These are phyloP conservation scores for Cnidoscolus chayamansa DNA, from an alignment of 441 rosid genomes.

Conservation along the genomic window DNA sequence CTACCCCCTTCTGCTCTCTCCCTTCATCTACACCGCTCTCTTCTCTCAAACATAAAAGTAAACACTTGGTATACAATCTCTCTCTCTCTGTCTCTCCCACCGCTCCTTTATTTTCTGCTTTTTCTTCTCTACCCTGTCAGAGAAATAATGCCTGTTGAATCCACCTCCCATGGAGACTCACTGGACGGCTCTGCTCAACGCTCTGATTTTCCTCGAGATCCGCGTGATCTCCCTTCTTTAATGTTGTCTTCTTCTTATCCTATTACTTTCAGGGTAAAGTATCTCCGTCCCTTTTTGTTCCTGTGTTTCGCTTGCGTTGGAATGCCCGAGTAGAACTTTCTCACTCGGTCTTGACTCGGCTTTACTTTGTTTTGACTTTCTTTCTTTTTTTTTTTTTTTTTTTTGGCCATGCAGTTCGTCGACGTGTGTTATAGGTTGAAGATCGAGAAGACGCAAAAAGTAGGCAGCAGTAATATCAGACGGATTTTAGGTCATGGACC, in stretches of 20 bases:
- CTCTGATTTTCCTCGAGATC: conserved; percentile 34
- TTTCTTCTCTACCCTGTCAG: background rate
- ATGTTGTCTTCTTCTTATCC: conserved; percentile 53
- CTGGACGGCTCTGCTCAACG: conserved; percentile 38
- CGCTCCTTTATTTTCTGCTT: too few species aligned
- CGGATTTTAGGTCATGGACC: conserved; percentile 32
- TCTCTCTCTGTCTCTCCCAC: background rate
- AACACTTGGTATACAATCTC: background rate
- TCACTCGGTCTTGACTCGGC: conserved; percentile 37
- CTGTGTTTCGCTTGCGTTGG: background rate
- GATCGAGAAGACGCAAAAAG: conserved; percentile 29
- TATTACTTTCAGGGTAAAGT: conserved; percentile 65
- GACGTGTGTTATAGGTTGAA: conserved; percentile 63
- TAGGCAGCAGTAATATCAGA: conserved; percentile 30
- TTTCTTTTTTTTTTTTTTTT: background rate
- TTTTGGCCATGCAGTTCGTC: conserved; percentile 49
- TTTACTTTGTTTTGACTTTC: conserved; percentile 32
- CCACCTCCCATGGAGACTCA: conserved; percentile 26
- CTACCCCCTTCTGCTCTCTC: conserved; percentile 4
- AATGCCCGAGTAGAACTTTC: conserved; percentile 4
- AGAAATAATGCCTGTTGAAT: conserved; percentile 40
- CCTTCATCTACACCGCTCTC: background rate
- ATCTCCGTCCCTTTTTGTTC: background rate
- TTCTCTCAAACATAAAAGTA: background rate
- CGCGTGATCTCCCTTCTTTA: conserved; percentile 44